Base-by-base conservation (phyloP, 108 stramenopile species). In the Asterionellopsis glacialis region DNA sequence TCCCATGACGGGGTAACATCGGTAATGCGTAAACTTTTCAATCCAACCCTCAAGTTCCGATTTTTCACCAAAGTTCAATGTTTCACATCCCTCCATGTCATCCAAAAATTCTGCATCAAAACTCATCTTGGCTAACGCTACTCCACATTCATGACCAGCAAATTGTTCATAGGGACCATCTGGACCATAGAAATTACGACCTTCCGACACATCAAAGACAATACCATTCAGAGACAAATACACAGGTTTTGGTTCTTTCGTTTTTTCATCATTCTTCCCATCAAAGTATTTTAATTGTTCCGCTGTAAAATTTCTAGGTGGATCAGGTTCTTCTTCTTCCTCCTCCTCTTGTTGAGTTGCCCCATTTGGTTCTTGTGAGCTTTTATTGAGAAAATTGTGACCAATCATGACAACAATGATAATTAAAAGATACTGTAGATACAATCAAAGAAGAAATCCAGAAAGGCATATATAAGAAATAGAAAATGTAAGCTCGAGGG, bases 61-160 rank as follows among this genome's bases (percentile, higher is more conserved):
- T 45, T 73, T 87, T 57, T 96, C 96, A 33, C 91, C 91, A 42
- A 63, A 61, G 43, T 83, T 87, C 53, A 98, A 55, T n/a, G 77
- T 82, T 12, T 73, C 69, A 51, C 75, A 83, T 14, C 82, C 88
- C 14, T 69, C 72, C 21, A 93, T 26, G 62, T 91, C 81, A 70
- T 94, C 91, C 38, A 98, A 61, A 19, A 85, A 80, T 9, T 70
- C 75, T 9, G 85, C 76, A 26, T 96, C 95, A 66, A 98, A 94
- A 48, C 83, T 85, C 83, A 95, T 93, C 57, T 88, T 96, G 14
- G 98, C 96, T 56, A 98, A 73, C 10, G 95, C 95, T 15, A 78
- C 84, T 11, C 95, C 92, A 60, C 94, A 94, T 56, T 98, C 98
- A 48, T 87, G 82, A n/a, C 98, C 98, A 9, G 96, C 93, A 72